Base-by-base conservation (phyloP, 176 grass and related monocot species). In the Carex cristatella region DNA sequence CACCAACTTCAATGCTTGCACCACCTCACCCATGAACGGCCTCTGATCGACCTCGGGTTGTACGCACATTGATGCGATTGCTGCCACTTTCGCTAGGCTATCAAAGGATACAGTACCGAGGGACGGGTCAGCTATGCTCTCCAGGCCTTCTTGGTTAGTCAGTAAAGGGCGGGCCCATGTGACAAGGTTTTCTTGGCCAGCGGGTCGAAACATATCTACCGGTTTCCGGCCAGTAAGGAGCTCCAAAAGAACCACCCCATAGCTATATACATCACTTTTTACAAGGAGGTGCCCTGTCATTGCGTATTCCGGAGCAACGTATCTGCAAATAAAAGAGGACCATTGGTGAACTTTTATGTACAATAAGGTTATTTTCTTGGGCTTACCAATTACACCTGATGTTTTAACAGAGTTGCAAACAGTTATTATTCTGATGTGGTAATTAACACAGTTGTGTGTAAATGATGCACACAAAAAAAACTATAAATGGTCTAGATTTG, bases 251-350 rank as follows among this genome's bases (percentile, higher is more conserved):
- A 99, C 97, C 42, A 99, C 97, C 10, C 97, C 97, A 1, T 99
- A 99, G 87, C 97, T 99, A 85, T 99, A 99, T 69, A 99, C 97
- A 81, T 99, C 97, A 57, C 93, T 95, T 88, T 99, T 99, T 32
- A 99, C 97, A 68, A 99, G 88, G 86, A 99, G 93, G 91, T 99
- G 97, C 18, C 97, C 97, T 0, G 97, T 99, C 97, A 99, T 94
- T 33, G 97, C 97, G 82, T 99, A 99, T 89, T 99, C 97, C 61
- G 97, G 93, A 84, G 97, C 93, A 65, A 99, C 88, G 88, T 99
- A 99, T 74, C 97, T 99, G 82, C 62, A 35, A 80, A 51, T 27
- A 89, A 44, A 72, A 53, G 69, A 72, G 7, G 57, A 71, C 5
- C 9, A 32, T 32, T 78, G 5, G 28, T 57, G 6, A 57, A 12